A percentile compares a stretch with the other conserved stretches of the same genome.
Evolutionary conservation across 495 filamentous ascomycete genomes (phyloP).

Genomic region (Penicillium robsamsonii): DNA sequence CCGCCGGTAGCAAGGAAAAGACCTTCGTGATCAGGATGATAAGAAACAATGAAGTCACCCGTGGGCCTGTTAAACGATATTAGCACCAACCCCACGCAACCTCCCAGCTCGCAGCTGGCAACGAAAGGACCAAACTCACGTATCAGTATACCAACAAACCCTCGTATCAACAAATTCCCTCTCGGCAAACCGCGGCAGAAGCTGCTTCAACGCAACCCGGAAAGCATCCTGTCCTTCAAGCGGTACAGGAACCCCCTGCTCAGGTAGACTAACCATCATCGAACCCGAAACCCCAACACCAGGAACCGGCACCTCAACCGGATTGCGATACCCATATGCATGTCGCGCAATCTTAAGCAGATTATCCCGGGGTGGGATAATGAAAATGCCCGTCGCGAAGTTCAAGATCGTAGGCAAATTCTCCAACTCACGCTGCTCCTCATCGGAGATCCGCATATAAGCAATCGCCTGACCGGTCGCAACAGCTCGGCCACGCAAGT

Average conservation of each 20-base stretch:
- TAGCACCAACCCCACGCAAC: constrained; percentile 1
- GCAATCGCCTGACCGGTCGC: constrained; percentile 79
- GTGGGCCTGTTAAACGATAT: constrained; percentile 43
- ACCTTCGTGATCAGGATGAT: constrained; percentile 63
- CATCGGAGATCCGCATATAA: constrained; percentile 68
- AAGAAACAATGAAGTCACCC: constrained; percentile 77
- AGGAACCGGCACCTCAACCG: constrained; percentile 45
- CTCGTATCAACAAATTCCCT: constrained; percentile 67
- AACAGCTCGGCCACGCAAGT: constrained; percentile 69
- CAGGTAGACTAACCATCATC: constrained; percentile 45
- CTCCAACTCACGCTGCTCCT: constrained; percentile 61
- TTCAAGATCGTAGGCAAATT: constrained; percentile 76
- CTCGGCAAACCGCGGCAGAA: constrained; percentile 61
- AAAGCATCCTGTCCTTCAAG: constrained; percentile 64
- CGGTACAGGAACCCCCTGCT: constrained; percentile 37
- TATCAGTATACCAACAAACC: constrained; percentile 90
- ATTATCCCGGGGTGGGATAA: constrained; percentile 71
- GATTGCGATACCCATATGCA: constrained; percentile 78
- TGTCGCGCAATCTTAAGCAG: constrained; percentile 82
- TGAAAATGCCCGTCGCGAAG: constrained; percentile 75
- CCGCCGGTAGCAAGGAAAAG: constrained; percentile 83
- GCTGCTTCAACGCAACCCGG: constrained; percentile 56
- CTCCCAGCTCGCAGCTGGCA: background rate
- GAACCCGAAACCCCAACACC: constrained; percentile 13
- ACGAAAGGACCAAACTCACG: constrained; percentile 37